Evolutionary conservation across 2,329 filamentous ascomycete genomes (phyloP).

Genomic region (Aspergillus clavatus): DNA sequence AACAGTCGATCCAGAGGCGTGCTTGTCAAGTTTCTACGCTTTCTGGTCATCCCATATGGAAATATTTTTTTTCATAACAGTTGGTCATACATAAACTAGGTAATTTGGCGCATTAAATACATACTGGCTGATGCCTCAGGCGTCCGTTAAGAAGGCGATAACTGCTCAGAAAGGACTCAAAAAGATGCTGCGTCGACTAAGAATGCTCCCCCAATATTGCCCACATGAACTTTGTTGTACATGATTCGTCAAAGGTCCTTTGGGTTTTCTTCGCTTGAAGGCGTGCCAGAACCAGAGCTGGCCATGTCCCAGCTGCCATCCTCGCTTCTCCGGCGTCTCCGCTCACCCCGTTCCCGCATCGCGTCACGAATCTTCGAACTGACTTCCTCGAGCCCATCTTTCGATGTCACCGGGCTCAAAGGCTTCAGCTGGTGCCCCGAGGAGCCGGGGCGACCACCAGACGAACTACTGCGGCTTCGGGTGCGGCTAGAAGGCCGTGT

Average conservation of each 20-base stretch:
- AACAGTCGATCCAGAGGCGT: too few species aligned
- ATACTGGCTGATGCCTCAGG: too few species aligned
- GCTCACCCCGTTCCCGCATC: conserved; percentile 72
- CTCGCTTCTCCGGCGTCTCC: conserved; percentile 49
- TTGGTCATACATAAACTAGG: too few species aligned
- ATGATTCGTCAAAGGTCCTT: conserved; percentile 29
- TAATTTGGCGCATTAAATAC: too few species aligned
- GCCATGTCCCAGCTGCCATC: conserved; percentile 40
- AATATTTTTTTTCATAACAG: too few species aligned
- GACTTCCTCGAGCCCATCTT: conserved; percentile 74
- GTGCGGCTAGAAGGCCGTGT: conserved; percentile 80
- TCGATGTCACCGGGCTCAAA: conserved; percentile 63
- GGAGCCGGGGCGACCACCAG: conserved; percentile 57
- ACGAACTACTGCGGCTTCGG: conserved; percentile 66
- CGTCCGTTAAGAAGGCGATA: too few species aligned
- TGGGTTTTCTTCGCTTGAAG: conserved; percentile 32
- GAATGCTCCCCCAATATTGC: too few species aligned
- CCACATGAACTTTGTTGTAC: too few species aligned
- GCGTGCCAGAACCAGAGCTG: conserved; percentile 36
- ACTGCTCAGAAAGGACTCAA: too few species aligned
- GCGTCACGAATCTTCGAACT: conserved; percentile 77
- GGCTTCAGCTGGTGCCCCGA: conserved; percentile 62
- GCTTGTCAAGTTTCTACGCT: too few species aligned
- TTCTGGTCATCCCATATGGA: too few species aligned
- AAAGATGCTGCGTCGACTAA: too few species aligned